phyloP scores from a whole-genome alignment of 495 filamentous ascomycete species.

The Tuber brumale region DNA sequence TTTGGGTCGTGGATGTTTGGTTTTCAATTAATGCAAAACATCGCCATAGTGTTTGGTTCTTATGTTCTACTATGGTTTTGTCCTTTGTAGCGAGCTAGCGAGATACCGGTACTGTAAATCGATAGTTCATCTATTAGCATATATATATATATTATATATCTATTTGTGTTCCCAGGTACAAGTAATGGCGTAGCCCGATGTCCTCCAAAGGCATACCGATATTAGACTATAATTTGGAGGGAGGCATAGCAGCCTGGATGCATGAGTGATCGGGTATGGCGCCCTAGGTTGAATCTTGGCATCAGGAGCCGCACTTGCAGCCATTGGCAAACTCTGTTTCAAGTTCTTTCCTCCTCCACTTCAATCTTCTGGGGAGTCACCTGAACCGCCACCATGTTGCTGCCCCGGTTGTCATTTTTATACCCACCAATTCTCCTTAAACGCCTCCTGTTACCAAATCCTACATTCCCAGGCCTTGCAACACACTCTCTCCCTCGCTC shows the following conservation, averaged over 20 bases:
- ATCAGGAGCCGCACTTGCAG: slow-evolving; percentile 10
- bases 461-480: slow-evolving; percentile 9
- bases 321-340: slow-evolving; percentile 7
- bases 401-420: slow-evolving; percentile 62
- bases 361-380: slow-evolving; percentile 49
- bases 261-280: neutral
- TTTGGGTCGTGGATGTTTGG: neutral
- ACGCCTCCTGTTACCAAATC: slow-evolving; percentile 41
- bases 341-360: slow-evolving; percentile 43
- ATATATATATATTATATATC: too few species aligned
- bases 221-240: neutral
- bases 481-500: neutral
- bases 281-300: slow-evolving; percentile 18
- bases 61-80: neutral
- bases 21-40: neutral
- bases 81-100: neutral
- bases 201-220: neutral
- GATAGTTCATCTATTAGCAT: neutral
- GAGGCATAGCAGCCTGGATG: neutral
- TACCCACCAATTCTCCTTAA: slow-evolving; percentile 63
- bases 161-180: neutral
- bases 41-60: neutral
- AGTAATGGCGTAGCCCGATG: neutral
- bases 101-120: neutral
- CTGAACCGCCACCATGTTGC: slow-evolving; percentile 53